Base-by-base conservation (phyloP, 306 rosid genomes). In the Vicia sativa region DNA sequence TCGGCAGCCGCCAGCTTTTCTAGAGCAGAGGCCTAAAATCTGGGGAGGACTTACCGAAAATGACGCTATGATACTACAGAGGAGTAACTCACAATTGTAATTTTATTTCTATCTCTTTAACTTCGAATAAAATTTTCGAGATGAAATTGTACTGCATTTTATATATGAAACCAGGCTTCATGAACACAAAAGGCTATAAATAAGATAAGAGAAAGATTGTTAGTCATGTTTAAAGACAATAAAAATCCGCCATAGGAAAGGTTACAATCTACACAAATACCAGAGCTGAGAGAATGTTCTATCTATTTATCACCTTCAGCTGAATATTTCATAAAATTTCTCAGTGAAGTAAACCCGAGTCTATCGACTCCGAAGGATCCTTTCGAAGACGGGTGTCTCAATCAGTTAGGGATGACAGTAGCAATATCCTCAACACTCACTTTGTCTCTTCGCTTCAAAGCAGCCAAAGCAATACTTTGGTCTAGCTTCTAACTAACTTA, bases 341-440 rank as follows among this genome's bases (percentile, higher is more conserved):
- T 92, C 96, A 43, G 84, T 83, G 72, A 92, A 92, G 91, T 68
- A 92, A 85, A 74, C 98, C 98, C 2, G 96, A 92, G 82, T 92
- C 96, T 34, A 92, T 90, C 0, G 98, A 87, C 67, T 92, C 98
- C 82, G 86, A 77, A 29, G 98, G 98, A 70, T 92, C 98, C 86
- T 92, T 92, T 76, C 98, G 68, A 70, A 92, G 98, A 53, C 96
- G n/a, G 92, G 62, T 92, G 96, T 74, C 98, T 87, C 79, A 92
- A 80, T 84, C 96, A 86, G 82, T 92, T 92, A 31, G 98, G 96
- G 66, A 92, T 87, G 72, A 92, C 96, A 5, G 91, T 92, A 15
- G 98, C 96, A 73, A 92, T 75, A 79, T 92, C 98, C 72, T 92
- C 96, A 3, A 87, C 68, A 35, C 77, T 79, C 25, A 90, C 98